Conservation (phyloP, 2,329 filamentous ascomycete species). For the Penicillium sp. region DNA sequence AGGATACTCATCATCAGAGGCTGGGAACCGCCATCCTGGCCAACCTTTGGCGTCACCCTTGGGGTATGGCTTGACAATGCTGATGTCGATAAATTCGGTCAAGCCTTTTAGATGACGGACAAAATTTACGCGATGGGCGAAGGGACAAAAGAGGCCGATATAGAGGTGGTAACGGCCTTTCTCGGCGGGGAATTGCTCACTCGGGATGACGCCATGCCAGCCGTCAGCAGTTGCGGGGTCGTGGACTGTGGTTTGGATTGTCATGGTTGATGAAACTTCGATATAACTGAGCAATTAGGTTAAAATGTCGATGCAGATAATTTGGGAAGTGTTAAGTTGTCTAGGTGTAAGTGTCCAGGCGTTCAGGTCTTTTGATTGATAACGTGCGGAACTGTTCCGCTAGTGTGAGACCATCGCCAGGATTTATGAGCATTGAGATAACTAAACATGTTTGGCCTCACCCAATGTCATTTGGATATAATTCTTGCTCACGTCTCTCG, state of each 20-base stretch:
- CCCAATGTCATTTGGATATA: too few relatives aligned
- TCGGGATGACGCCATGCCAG: constrained; percentile 55
- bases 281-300: neutral
- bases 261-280: neutral
- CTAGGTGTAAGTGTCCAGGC: neutral
- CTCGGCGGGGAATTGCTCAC: constrained; percentile 51
- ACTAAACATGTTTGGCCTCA: too few relatives aligned
- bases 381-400: neutral
- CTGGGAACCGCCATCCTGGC: constrained; percentile 63
- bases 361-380: neutral
- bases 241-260: constrained; percentile 17
- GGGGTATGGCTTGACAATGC: constrained; percentile 64
- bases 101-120: constrained; percentile 60
- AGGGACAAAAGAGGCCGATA: constrained; percentile 63
- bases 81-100: constrained; percentile 54
- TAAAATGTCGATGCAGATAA: neutral
- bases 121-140: constrained; percentile 61
- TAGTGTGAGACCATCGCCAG: neutral
- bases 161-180: constrained; percentile 57
- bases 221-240: constrained; percentile 26
- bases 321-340: neutral
- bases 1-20: constrained; percentile 54
- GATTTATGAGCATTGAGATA: neutral
- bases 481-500: too few relatives aligned
- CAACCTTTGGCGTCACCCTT: constrained; percentile 64